These are phyloP conservation scores for Candida smagusa DNA, from an alignment of 1,139 yeast species.

Conservation along the genomic window DNA sequence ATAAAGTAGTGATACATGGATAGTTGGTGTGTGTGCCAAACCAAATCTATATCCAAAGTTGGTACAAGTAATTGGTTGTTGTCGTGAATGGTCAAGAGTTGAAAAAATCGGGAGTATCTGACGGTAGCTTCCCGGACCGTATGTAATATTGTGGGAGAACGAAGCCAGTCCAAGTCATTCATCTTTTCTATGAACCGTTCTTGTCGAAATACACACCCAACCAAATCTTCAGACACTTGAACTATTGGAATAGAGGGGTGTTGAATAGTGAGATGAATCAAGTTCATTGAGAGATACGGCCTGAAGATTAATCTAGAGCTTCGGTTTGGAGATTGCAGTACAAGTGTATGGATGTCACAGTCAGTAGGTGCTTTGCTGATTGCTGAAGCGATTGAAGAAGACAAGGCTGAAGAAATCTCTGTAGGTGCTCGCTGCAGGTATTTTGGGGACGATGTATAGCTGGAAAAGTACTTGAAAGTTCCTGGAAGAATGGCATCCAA, in stretches of 20 bases:
- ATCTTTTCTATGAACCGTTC: conserved; percentile 29
- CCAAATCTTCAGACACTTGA: conserved; percentile 26
- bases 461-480: conserved; percentile 8
- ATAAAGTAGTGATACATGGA: conserved; percentile 21
- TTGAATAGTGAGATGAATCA: conserved; percentile 18
- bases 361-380: neutral
- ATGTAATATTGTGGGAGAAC: conserved; percentile 18
- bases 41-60: conserved; percentile 36
- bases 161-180: conserved; percentile 29
- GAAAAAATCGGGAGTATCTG: conserved; percentile 27
- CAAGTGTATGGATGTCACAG: neutral
- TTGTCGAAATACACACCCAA: conserved; percentile 30
- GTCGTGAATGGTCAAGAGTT: conserved; percentile 14
- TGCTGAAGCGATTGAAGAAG: neutral
- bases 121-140: conserved; percentile 18
- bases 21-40: conserved; percentile 42
- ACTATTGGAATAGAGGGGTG: conserved; percentile 10
- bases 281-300: conserved; percentile 16
- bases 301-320: conserved; percentile 8
- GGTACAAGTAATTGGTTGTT: conserved; percentile 23
- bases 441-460: neutral
- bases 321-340: neutral
- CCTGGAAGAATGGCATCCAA: conserved; percentile 10
- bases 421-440: neutral
- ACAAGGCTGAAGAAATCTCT: neutral